Evolutionary conservation across 1,139 yeast species (phyloP).

Genomic region (Nakaseomyces kungkrabaensis): DNA sequence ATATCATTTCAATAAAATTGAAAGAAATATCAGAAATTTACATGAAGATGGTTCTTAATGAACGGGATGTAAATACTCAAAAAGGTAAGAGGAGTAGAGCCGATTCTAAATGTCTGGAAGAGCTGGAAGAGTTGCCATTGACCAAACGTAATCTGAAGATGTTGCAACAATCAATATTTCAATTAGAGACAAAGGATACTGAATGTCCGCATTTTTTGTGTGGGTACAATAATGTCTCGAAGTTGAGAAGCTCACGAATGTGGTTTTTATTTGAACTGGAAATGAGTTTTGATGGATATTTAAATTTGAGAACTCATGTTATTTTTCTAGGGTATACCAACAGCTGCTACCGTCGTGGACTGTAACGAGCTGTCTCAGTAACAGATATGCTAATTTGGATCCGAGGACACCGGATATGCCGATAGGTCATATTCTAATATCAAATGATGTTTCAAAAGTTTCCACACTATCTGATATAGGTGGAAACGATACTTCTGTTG

Average conservation of each 20-base stretch:
- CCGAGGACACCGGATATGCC: neutral
- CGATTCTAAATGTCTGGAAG: neutral
- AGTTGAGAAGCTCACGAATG: constrained; percentile 10
- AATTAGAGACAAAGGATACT: constrained; percentile 8
- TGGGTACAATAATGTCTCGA: constrained; percentile 10
- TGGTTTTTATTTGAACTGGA: constrained; percentile 29
- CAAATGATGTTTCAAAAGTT: neutral
- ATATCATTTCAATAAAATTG: no score
- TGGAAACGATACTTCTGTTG: constrained; percentile 3
- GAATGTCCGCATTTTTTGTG: constrained; percentile 16
- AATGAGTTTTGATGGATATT: constrained; percentile 14
- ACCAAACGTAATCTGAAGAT: constrained; percentile 11
- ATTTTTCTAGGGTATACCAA: constrained; percentile 19
- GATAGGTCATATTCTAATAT: constrained; percentile 6
- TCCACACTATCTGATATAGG: no score
- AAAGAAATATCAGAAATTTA: no score
- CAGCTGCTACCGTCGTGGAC: constrained; percentile 17
- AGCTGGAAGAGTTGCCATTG: constrained; percentile 4
- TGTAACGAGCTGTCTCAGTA: constrained; percentile 8
- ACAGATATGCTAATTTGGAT: constrained; percentile 4
- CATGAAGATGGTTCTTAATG: neutral
- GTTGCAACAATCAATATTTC: constrained; percentile 14
- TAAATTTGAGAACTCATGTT: constrained; percentile 23
- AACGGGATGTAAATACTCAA: neutral
- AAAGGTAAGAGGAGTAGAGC: neutral